These are phyloP conservation scores for Saposhnikovia divaricata DNA, from an alignment of 129 eudicot genomes.

Conservation along the genomic window DNA sequence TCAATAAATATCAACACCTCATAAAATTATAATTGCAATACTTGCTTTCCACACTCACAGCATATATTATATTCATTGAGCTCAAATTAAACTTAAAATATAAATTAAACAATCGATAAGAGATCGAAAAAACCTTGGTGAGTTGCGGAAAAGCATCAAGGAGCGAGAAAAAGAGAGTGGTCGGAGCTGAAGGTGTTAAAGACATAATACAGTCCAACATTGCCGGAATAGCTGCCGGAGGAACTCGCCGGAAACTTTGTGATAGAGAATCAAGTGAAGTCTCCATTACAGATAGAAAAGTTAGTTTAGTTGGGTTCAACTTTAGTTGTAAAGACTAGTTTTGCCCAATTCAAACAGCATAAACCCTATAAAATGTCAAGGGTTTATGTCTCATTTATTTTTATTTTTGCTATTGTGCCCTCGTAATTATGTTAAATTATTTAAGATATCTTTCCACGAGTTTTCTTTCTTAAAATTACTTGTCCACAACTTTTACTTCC, in stretches of 20 bases:
- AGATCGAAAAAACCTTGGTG: constrained; percentile 29
- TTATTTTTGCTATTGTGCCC: no score
- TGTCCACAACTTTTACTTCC: no score
- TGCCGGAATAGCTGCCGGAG: constrained; percentile 70
- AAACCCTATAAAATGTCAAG: background rate
- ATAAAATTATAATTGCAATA: background rate
- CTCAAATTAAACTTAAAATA: background rate
- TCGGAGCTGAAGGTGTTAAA: constrained; percentile 48
- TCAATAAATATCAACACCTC: background rate
- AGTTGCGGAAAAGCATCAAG: constrained; percentile 42
- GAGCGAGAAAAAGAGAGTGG: constrained; percentile 50
- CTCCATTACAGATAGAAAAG: constrained; percentile 18
- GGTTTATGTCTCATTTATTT: no score
- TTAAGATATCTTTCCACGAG: no score
- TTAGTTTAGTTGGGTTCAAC: background rate
- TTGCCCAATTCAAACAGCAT: background rate
- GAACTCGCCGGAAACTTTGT: constrained; percentile 65
- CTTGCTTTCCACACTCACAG: no score
- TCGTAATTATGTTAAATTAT: no score
- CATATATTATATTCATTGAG: background rate
- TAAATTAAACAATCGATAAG: background rate
- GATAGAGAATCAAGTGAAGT: constrained; percentile 35
- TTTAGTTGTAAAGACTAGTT: background rate
- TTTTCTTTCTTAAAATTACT: no score
- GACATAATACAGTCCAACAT: constrained; percentile 74